Evolutionary conservation across 352 stramenopile genomes (phyloP), one percentile per base, ranked within the genome.

Genomic region (Thalassiosira exigua): DNA sequence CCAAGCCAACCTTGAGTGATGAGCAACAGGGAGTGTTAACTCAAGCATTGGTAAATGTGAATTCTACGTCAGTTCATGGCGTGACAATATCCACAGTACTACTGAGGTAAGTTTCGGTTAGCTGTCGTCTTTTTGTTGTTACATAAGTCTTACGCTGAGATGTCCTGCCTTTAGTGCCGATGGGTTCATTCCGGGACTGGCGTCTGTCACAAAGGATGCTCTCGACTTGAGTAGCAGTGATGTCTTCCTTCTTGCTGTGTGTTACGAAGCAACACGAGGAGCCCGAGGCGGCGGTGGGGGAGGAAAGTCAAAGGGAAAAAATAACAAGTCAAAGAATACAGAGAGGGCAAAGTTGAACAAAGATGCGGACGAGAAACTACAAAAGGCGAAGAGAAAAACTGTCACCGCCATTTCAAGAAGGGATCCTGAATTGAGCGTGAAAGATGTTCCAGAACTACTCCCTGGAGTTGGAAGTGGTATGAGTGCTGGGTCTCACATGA

Each of bases 1-100:
- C 84, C 12, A 78, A 86, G 57, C 73, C 84, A 14, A 85, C 78
- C 2, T 72, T 93, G n/a, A 87, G 70, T 67, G 61, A 57, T 11
- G 88, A 93, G 64, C 88, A 93, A 54, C 86, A 92, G 60, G 51
- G 71, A 21, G 88, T 93, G 3, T 68, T 93, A 46, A 93, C 88
- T 12, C 81, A 91, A 51, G 82, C 83, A 21, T 74, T 93, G 12
- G 79, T 91, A 27, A 89, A 92, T 54, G 76, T 81, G 3, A 93
- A 93, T 75, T 83, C 81, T 14, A 92, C 88, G 4, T 61, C 61
- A 4, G 65, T 91, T n/a, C 76, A 92, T 75, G 88, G 88, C 33
- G 84, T 92, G 3, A 92, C 85, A 0, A 73, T 93, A 30, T 90
- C 85, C 22, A 93, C 86, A 24, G 88, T 92, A 12, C 50, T 93